phyloP scores from a whole-genome alignment of 768 basidiomycete species.

The Brasilioporus rufonigricans region DNA sequence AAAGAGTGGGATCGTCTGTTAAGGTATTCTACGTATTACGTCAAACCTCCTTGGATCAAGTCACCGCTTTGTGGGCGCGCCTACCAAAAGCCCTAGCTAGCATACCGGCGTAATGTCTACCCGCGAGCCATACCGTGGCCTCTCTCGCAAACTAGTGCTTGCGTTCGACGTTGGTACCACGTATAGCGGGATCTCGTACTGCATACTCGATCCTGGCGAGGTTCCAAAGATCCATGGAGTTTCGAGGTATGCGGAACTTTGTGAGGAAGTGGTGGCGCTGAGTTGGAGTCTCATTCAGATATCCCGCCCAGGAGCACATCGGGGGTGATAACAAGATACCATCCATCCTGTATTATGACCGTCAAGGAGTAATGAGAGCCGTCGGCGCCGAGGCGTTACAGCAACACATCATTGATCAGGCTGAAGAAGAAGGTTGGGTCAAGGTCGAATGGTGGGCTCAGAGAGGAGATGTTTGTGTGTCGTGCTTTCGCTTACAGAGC shows the following conservation, averaged over 20 bases:
- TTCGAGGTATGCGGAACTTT: no score
- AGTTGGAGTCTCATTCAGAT: conserved; percentile 27
- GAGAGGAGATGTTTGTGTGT: background rate
- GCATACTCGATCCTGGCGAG: conserved; percentile 36
- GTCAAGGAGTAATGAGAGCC: conserved; percentile 36
- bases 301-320: conserved; percentile 45
- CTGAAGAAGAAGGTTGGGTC: conserved; percentile 5
- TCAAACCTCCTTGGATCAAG: no score
- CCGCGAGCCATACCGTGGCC: conserved; percentile 36
- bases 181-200: conserved; percentile 39
- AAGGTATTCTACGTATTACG: no score
- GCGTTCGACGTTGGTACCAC: conserved; percentile 48
- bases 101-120: no score
- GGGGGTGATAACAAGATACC: conserved; percentile 48
- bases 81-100: no score
- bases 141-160: conserved; percentile 39
- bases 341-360: conserved; percentile 52
- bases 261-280: background rate
- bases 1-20: no score
- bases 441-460: conserved; percentile 3
- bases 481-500: background rate
- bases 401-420: no score
- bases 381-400: conserved; percentile 40
- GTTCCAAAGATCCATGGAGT: conserved; percentile 31
- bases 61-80: background rate